Evolutionary conservation across 1,284 basidiomycete species (phyloP), one percentile per base, ranked within the genome.

Genomic region (Grifola frondosa): DNA sequence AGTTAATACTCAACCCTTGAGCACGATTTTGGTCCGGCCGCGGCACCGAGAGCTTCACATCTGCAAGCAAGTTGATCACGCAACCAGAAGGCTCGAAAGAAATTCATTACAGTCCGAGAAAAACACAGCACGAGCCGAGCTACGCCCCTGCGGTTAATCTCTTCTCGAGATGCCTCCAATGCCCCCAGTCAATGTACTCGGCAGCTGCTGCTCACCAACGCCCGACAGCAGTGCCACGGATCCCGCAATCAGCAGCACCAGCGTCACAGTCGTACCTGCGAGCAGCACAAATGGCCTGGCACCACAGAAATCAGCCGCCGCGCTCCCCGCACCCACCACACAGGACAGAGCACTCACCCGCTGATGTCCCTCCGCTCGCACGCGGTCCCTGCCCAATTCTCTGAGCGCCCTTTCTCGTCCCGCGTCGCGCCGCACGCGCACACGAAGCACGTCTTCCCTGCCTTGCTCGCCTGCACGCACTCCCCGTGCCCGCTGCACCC

Each of bases 301-400:
- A 28, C 16, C 16, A 24, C 11, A 9, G 43, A 21, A 29, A 29
- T 46, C 30, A 56, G 48, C 19, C 30, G 12, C 16, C 16, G 45
- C 22, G 22, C 37, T 31, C 8, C 9, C n/a, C n/a, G n/a, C 23
- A 21, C 22, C 30, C 29, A 30, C 4, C 23, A 3, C 5, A 16
- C 12, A 41, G 8, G 32, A 24, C 35, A 32, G 40, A 7, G 13
- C 57, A 70, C 85, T 58, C 60, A 88, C 86, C 76, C 77, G 70
- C 86, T 89, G 34, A 91, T 66, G 57, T 91, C 89, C 64, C 79
- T 78, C 53, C 81, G 75, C 68, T 91, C 80, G 55, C 88, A 91
- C 48, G 70, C 75, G 43, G 75, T 73, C 5, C 88, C 89, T 1
- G 76, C 87, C 87, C 88, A 91, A 22, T 66, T 64, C 52, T 81